Evolutionary conservation across 495 filamentous ascomycete genomes (phyloP).

Genomic region (Aspergillus wentii): DNA sequence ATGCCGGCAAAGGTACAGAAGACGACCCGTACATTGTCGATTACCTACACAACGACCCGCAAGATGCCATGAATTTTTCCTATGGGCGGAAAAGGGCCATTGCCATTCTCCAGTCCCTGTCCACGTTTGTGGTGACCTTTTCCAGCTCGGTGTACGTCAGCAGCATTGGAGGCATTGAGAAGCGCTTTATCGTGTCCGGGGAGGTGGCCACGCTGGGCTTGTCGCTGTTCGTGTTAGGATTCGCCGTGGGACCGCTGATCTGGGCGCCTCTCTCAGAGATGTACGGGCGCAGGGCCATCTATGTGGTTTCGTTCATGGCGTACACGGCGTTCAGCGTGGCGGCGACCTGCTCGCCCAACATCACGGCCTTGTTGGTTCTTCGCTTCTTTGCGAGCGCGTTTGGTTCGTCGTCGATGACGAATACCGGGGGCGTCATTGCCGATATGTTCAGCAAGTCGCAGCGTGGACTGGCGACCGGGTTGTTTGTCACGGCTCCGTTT

Average conservation of each 20-base stretch:
- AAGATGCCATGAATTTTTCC: slow-evolving; percentile 50
- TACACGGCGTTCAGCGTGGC: slow-evolving; percentile 56
- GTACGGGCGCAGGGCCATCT: slow-evolving; percentile 33
- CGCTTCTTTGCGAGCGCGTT: slow-evolving; percentile 61
- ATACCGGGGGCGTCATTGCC: slow-evolving; percentile 55
- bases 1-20: slow-evolving; percentile 55
- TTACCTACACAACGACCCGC: slow-evolving; percentile 55
- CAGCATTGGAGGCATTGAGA: slow-evolving; percentile 1
- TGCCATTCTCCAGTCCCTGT: slow-evolving; percentile 51
- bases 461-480: slow-evolving; percentile 49
- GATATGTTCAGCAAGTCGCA: slow-evolving; percentile 51
- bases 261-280: slow-evolving; percentile 55
- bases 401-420: slow-evolving; percentile 55
- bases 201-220: slow-evolving; percentile 9
- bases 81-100: slow-evolving; percentile 46
- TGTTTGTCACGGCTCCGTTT: slow-evolving; percentile 55
- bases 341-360: slow-evolving; percentile 48
- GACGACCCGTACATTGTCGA: slow-evolving; percentile 62
- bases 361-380: slow-evolving; percentile 53
- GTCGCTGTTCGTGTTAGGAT: slow-evolving; percentile 12
- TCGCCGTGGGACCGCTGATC: slow-evolving; percentile 47
- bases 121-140: slow-evolving; percentile 60
- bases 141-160: slow-evolving; percentile 55
- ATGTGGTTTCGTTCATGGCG: slow-evolving; percentile 42
- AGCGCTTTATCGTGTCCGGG: slow-evolving; percentile 4